Evolutionary conservation across 768 basidiomycete genomes (phyloP).

Genomic region (Cyathus striatus): DNA sequence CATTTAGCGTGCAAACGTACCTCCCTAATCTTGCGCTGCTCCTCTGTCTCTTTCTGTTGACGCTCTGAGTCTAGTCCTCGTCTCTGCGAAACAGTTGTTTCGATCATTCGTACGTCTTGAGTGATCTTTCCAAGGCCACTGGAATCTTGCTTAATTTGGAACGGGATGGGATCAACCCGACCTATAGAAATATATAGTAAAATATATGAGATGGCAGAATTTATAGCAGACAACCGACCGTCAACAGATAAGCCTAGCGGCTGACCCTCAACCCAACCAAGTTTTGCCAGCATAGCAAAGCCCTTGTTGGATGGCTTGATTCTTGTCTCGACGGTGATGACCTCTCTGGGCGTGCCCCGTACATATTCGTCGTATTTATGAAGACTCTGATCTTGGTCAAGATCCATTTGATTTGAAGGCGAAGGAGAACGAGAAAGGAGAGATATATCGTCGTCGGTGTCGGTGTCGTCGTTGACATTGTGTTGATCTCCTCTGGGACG

Average conservation of each 20-base stretch:
- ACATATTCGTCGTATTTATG: conserved; percentile 67
- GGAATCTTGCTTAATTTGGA: conserved; percentile 70
- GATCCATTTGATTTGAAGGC: conserved; percentile 53
- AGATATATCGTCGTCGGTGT: conserved; percentile 66
- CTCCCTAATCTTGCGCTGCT: conserved; percentile 70
- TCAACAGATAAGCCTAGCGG: conserved; percentile 73
- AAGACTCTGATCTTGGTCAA: conserved; percentile 33
- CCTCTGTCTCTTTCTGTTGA: conserved; percentile 73
- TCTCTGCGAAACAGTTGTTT: conserved; percentile 79
- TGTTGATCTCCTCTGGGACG: conserved; percentile 54
- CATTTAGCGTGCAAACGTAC: conserved; percentile 27
- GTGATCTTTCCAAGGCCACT: conserved; percentile 76
- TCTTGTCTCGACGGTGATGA: conserved; percentile 77
- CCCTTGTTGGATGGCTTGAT: conserved; percentile 78
- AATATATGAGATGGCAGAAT: background rate
- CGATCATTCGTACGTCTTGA: conserved; percentile 81
- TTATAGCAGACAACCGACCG: conserved; percentile 35
- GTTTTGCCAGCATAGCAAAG: conserved; percentile 72
- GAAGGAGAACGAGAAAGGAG: conserved; percentile 75
- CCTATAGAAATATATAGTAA: conserved; percentile 37
- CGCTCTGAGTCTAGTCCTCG: conserved; percentile 78
- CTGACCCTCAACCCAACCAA: conserved; percentile 81
- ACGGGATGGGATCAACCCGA: conserved; percentile 79
- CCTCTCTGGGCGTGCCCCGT: conserved; percentile 46
- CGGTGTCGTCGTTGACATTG: conserved; percentile 31